Percentiles rank a stretch among this genome's conserved stretches.
phyloP scores from a whole-genome alignment of 345 rosid species.

The Eucalyptus grandis region DNA sequence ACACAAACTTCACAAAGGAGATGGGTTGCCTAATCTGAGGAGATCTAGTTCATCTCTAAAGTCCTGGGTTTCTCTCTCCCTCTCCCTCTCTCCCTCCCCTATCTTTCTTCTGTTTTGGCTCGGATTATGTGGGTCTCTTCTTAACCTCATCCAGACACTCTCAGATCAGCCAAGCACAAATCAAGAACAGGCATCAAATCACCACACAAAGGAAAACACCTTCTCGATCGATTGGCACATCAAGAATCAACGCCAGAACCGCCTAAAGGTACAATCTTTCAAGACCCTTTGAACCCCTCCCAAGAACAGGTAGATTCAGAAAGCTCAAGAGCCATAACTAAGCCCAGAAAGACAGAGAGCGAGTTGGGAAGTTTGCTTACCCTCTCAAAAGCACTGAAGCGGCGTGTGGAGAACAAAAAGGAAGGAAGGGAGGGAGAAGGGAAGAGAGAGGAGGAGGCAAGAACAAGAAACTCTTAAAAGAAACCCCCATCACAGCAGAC shows the following conservation, averaged over 20 bases:
- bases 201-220: not conserved
- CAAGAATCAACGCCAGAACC: not conserved
- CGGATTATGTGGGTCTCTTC: not conserved
- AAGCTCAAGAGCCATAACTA: not conserved
- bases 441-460: not conserved
- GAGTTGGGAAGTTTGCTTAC: not conserved
- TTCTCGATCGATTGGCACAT: not conserved
- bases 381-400: not conserved
- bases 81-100: not conserved
- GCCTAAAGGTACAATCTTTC: not conserved
- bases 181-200: not conserved
- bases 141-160: not conserved
- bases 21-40: not conserved
- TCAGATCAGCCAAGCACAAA: not conserved
- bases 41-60: not conserved
- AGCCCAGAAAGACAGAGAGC: not conserved
- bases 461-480: not conserved
- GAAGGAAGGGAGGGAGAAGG: not conserved
- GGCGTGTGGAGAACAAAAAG: not conserved
- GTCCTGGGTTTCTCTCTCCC: not conserved
- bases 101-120: not conserved
- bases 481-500: not conserved
- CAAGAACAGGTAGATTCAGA: not conserved
- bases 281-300: not conserved
- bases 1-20: not conserved